Conservation (phyloP, 225 moss, liverwort and hornwort species). For the Anthoceros angustus region DNA sequence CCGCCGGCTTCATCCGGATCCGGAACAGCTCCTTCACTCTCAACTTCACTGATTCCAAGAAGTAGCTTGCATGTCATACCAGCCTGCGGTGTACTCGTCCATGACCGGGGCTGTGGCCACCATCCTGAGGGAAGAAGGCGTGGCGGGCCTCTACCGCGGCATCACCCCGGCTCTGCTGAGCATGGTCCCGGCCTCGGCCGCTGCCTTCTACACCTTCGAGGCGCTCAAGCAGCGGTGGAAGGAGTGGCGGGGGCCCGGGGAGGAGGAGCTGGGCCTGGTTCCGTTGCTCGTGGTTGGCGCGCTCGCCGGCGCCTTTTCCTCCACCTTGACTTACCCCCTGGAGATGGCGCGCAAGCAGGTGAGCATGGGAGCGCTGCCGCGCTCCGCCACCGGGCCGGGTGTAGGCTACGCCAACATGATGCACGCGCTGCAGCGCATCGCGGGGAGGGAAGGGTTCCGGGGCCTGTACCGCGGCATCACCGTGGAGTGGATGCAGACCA, state of each 20-base stretch:
- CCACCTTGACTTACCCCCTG: conserved; percentile 57
- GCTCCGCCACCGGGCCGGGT: conserved; percentile 27
- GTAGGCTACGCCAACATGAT: conserved; percentile 39
- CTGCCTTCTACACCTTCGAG: conserved; percentile 81
- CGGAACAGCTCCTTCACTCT: neutral
- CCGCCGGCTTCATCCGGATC: neutral
- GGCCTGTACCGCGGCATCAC: conserved; percentile 62
- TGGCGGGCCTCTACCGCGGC: conserved; percentile 51
- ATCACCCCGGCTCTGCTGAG: conserved; percentile 43
- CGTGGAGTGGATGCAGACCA: conserved; percentile 33
- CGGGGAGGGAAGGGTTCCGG: conserved; percentile 25
- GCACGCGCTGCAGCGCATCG: conserved; percentile 52
- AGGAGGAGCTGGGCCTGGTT: conserved; percentile 23
- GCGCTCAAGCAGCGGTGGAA: conserved; percentile 30
- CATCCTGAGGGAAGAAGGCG: conserved; percentile 44
- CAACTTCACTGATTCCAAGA: neutral
- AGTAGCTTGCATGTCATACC: conserved; percentile 10
- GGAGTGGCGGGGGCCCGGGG: conserved; percentile 16
- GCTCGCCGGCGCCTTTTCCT: conserved; percentile 48
- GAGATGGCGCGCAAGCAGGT: conserved; percentile 56
- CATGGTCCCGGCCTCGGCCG: conserved; percentile 57
- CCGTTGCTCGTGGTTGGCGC: conserved; percentile 53
- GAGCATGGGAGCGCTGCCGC: conserved; percentile 40
- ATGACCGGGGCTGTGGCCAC: conserved; percentile 23
- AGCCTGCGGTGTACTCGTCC: conserved; percentile 61